Base-by-base conservation (phyloP, 768 basidiomycete species). In the Trametes meyenii region DNA sequence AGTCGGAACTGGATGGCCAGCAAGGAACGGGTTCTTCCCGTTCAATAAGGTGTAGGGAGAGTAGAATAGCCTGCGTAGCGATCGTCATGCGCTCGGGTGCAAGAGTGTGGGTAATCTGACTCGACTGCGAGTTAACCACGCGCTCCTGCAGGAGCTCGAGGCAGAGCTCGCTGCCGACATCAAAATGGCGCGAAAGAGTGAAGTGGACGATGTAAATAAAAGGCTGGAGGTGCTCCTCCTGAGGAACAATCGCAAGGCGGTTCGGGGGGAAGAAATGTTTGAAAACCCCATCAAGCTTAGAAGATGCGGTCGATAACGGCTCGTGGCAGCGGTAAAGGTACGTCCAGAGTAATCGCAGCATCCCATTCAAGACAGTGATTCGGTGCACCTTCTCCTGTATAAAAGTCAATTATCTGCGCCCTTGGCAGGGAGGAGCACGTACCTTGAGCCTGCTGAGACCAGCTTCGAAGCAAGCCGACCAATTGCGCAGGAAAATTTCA, bases 291-390 rank as follows among this genome's bases (percentile, higher is more conserved):
- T 97, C 94, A 42, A 98, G 74, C 69, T 89, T 93, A 29, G 85
- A 76, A n/a, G 86, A 85, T n/a, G 86, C 87, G 2, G 90, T 88
- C 0, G 94, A 90, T 1, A 85, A 77, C 5, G 90, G 82, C 73
- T 98, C 96, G 64, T 89, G 87, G 70, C 94, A 96, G 16, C 96
- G 88, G 70, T 93, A 96, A n/a, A 97, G 79, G 73, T 97, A 98
- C 2, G 94, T 92, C 96, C 95, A 98, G 36, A 95, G 76, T 43
- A 97, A 74, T 10, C 96, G 86, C 63, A 94, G 71, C 58, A 91
- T 83, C 13, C 92, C 91, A 66, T 95, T 96, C 76, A 96, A 79
- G 21, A 92, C 82, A 2, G 85, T 80, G 0, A 83, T 77, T 13
- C 94, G 85, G 57, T 82, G 79, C 0, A 85, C 79, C 64, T 89